Evolutionary conservation across 2,329 filamentous ascomycete species (phyloP).

Genomic region (Colletotrichum tropicale): DNA sequence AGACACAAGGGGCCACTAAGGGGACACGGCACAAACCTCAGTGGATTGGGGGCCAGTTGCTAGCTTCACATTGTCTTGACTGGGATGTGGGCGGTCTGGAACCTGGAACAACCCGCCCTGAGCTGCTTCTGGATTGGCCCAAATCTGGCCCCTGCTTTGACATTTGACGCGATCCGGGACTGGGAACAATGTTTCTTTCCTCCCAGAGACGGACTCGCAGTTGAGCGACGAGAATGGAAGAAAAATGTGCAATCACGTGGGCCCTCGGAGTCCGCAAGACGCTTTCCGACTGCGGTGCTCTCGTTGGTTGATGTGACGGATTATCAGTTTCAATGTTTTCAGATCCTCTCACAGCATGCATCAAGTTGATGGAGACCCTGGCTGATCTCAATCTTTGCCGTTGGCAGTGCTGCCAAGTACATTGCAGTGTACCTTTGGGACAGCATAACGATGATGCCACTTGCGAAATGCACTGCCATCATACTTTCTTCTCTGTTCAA

Average conservation of each 20-base stretch:
- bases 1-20: background rate
- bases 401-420: background rate
- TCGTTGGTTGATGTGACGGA: background rate
- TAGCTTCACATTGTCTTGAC: background rate
- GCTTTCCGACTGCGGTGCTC: background rate
- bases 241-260: background rate
- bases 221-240: background rate
- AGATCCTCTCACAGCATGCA: background rate
- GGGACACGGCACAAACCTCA: background rate
- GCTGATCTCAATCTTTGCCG: slow-evolving; percentile 4
- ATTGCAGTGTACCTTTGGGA: background rate
- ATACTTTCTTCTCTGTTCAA: background rate
- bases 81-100: slow-evolving; percentile 16
- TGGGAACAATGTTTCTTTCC: background rate
- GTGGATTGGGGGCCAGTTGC: background rate
- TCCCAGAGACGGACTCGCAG: background rate
- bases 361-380: background rate
- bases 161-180: background rate
- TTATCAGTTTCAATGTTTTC: background rate
- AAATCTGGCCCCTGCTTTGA: background rate
- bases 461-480: background rate
- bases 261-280: background rate
- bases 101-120: slow-evolving; percentile 5
- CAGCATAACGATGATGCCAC: background rate
- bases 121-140: background rate